Evolutionary conservation across 371 early-diverging fungal genomes (phyloP).

Genomic region (Fennellomyces sp.): DNA sequence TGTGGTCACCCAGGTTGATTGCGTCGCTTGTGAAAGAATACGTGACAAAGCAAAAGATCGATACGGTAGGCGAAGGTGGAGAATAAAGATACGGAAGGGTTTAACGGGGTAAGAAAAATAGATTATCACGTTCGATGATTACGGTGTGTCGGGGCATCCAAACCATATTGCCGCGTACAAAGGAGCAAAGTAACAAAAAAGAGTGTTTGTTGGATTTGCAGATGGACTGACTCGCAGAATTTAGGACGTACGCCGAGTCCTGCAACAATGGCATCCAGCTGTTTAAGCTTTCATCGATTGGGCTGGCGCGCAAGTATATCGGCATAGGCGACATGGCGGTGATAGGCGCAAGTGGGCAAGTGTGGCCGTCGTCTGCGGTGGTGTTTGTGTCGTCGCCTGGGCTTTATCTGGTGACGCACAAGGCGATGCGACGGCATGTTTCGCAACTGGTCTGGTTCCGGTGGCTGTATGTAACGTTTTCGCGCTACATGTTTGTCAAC

Average conservation of each 20-base stretch:
- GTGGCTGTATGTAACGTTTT: conserved; percentile 88
- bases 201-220: too few relatives aligned
- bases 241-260: not conserved
- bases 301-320: conserved; percentile 80
- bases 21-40: conserved; percentile 58
- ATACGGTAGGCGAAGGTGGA: conserved; percentile 55
- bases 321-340: conserved; percentile 60
- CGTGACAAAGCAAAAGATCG: conserved; percentile 62
- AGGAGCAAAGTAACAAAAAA: conserved; percentile 83
- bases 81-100: not conserved
- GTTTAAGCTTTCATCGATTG: conserved; percentile 66
- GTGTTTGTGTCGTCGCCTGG: conserved; percentile 60
- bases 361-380: too few relatives aligned
- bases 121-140: conserved; percentile 93
- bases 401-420: conserved; percentile 49
- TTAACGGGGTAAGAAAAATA: conserved; percentile 18
- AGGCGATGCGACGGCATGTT: conserved; percentile 88
- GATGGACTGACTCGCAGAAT: too few relatives aligned
- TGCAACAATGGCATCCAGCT: conserved; percentile 21
- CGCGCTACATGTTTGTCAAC: conserved; percentile 95
- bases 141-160: conserved; percentile 92
- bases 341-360: too few relatives aligned
- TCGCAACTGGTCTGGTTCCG: conserved; percentile 97
- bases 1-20: conserved; percentile 73
- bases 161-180: conserved; percentile 89